Percentiles rank a stretch among this genome's conserved stretches.
phyloP scores from a whole-genome alignment of 2,329 filamentous ascomycete genomes.

The Dichotomopilus funicola region DNA sequence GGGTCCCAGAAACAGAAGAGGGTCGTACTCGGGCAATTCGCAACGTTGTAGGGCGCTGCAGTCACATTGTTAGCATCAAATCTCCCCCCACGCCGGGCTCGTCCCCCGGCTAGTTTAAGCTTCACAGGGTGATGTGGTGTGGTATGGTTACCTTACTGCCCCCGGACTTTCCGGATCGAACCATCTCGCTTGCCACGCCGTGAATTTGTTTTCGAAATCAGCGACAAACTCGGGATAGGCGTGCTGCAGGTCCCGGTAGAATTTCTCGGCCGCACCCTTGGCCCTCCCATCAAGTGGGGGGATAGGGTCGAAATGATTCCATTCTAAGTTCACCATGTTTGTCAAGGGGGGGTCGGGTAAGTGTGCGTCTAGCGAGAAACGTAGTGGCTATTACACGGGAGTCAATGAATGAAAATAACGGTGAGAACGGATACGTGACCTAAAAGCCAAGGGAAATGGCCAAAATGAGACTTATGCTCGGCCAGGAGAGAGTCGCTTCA shows the following conservation, averaged over 20 bases:
- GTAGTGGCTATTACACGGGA: not conserved
- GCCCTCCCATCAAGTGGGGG: not conserved
- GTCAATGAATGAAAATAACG: no score
- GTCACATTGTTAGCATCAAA: not conserved
- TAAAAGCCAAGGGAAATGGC: no score
- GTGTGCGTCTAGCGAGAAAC: not conserved
- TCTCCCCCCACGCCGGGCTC: not conserved
- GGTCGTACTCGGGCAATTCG: constrained; percentile 4
- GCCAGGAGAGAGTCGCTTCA: no score
- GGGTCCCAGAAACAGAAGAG: not conserved
- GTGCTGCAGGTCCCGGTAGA: not conserved
- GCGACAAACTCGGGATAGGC: not conserved
- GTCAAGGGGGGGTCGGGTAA: not conserved
- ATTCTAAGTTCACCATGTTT: not conserved
- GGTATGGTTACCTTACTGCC: not conserved
- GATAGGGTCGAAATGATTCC: constrained; percentile 4
- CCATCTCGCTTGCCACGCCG: constrained; percentile 1
- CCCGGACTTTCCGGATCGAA: not conserved
- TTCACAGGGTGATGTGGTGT: not conserved
- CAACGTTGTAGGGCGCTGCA: not conserved
- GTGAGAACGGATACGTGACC: no score
- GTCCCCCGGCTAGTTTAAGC: not conserved
- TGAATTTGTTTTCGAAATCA: constrained; percentile 1
- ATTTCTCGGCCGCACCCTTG: not conserved
- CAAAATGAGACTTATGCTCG: no score